Evolutionary conservation across 1,284 basidiomycete genomes (phyloP).

Genomic region (Ustilago esculenta): DNA sequence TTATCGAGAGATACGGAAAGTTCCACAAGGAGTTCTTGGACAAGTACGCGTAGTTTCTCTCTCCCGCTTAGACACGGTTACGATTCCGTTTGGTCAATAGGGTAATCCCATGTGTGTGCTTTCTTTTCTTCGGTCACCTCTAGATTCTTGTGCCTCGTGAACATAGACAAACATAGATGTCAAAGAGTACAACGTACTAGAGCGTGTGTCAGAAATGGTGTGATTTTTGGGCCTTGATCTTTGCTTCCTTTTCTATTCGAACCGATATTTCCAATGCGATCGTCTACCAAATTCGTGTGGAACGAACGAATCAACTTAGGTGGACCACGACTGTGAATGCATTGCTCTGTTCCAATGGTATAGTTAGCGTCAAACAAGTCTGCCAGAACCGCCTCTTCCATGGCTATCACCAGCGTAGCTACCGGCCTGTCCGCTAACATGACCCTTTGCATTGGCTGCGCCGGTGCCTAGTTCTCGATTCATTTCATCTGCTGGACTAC

Average conservation of each 20-base stretch:
- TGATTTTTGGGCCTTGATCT: conserved; percentile 1
- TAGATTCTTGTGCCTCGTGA: too few species aligned
- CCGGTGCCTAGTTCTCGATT: conserved; percentile 12
- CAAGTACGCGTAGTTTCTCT: conserved; percentile 24
- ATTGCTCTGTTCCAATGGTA: too few species aligned
- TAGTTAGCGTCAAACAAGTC: conserved; percentile 22
- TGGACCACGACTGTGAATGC: too few species aligned
- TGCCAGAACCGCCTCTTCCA: background rate
- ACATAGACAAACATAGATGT: too few species aligned
- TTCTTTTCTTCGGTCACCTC: background rate
- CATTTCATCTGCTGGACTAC: conserved; percentile 13
- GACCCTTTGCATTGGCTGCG: conserved; percentile 3
- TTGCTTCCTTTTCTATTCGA: background rate
- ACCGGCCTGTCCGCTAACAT: conserved; percentile 15
- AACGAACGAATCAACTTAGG: too few species aligned
- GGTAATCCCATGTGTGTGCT: too few species aligned
- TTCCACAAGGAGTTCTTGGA: conserved; percentile 60
- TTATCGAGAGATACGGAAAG: conserved; percentile 59
- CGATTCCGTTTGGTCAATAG: too few species aligned
- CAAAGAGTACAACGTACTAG: too few species aligned
- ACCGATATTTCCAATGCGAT: too few species aligned
- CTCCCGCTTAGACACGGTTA: too few species aligned
- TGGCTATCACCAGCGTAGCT: conserved; percentile 27
- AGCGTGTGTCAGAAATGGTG: background rate
- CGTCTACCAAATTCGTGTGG: too few species aligned